Conservation (phyloP, 2,329 filamentous ascomycete genomes). For the Tympanopsis confertula region DNA sequence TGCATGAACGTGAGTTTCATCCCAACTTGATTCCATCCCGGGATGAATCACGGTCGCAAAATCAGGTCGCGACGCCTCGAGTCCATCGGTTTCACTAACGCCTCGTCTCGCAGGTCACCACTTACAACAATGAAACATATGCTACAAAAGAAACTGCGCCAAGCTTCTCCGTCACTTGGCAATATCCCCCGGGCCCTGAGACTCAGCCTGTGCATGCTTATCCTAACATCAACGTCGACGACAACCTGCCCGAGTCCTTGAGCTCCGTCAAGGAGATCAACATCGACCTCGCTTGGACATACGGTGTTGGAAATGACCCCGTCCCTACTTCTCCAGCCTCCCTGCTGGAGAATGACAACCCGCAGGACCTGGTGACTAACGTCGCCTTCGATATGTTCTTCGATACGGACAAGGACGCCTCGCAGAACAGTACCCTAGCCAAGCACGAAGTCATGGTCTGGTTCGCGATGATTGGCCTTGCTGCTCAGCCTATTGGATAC, state of each 20-base stretch:
- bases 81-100: too few species aligned
- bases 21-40: background rate
- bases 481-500: constrained; percentile 34
- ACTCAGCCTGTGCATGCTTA: constrained; percentile 39
- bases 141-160: constrained; percentile 31
- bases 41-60: constrained; percentile 1
- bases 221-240: constrained; percentile 37
- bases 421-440: constrained; percentile 22
- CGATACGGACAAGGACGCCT: constrained; percentile 26
- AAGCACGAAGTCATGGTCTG: constrained; percentile 44
- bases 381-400: constrained; percentile 49
- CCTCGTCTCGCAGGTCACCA: constrained; percentile 37
- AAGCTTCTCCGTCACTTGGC: constrained; percentile 38
- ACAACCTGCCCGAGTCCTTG: constrained; percentile 28
- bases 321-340: constrained; percentile 19
- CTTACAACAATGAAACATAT: constrained; percentile 37
- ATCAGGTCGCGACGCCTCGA: too few species aligned
- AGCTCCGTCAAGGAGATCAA: constrained; percentile 23
- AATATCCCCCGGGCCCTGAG: constrained; percentile 27
- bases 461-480: constrained; percentile 33
- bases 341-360: constrained; percentile 16
- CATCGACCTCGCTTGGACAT: constrained; percentile 36
- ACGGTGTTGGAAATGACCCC: constrained; percentile 29
- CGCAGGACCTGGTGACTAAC: constrained; percentile 32
- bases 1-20: constrained; percentile 38